Base-by-base conservation (phyloP, 1,284 basidiomycete genomes). In the Coniferiporia sulphurascens region DNA sequence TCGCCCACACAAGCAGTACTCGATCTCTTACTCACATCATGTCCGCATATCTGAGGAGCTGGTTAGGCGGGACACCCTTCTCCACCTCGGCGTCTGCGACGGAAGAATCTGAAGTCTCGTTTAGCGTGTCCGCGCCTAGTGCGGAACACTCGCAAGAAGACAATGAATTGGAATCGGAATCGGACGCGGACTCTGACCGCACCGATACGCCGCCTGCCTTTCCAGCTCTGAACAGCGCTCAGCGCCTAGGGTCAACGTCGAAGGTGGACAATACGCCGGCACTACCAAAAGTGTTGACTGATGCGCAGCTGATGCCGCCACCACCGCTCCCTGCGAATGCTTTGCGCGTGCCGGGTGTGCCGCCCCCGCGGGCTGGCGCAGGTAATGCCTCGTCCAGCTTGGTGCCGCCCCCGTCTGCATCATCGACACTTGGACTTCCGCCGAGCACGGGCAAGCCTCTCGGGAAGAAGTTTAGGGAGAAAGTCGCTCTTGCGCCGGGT, bases 401-500 rank as follows among this genome's bases (percentile, higher is more conserved):
- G 19, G 36, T 52, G 32, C 46, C 46, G 1, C 55, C 48, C 0
- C 36, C 61, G n/a, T 71, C 74, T 0, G 53, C 72, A 13, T 65
- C 75, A 7, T 80, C 79, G 19, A 66, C 70, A 1, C 77, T 90
- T 1, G 78, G 84, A 1, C 78, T 83, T 3, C 83, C 86, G 0
- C 77, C 79, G 27, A 78, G 76, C 22, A 87, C 84, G 17, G 85
- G 78, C 1, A 80, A 80, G 65, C 74, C 75, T 2, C 84, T 85
- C 1, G 69, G 72, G 4, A 80, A 83, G 63, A 84, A 84, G 68
- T 86, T 83, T 66, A 74, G 83, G 21, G 82, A 78, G 55, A 98
- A 96, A 74, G 95, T 98, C 1, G 91, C 87, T 0, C 81, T 99
- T 0, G 87, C 89, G 10, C 96, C 96, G 1, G 97, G 97, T 2